Percentiles rank a stretch among this genome's conserved stretches.
These are phyloP conservation scores for Scheffersomyces coipomensis DNA, from an alignment of 805 yeast genomes.

Conservation along the genomic window DNA sequence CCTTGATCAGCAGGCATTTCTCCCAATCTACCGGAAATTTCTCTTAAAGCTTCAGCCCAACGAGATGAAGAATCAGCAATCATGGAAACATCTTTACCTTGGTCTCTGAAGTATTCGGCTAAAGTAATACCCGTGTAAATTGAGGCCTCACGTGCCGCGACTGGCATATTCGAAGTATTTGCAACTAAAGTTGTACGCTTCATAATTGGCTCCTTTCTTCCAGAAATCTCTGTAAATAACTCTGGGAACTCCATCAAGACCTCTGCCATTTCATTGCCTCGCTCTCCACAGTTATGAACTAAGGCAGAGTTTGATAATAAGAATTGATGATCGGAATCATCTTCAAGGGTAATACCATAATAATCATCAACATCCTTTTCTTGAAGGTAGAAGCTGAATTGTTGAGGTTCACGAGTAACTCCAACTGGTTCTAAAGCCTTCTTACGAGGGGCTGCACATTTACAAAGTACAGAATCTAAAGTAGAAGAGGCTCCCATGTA, in stretches of 20 bases:
- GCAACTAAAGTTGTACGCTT: constrained; percentile 99
- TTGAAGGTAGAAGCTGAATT: constrained; percentile 27
- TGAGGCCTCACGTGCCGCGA: constrained; percentile 99
- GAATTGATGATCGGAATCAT: constrained; percentile 41
- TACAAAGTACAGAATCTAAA: constrained; percentile 19
- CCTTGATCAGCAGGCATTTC: constrained; percentile 99
- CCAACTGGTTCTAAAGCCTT: constrained; percentile 7
- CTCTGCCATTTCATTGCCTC: constrained; percentile 99
- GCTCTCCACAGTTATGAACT: constrained; percentile 65
- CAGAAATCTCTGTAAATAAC: constrained; percentile 83
- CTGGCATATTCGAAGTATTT: constrained; percentile 99
- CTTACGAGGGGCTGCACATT: constrained; percentile 20
- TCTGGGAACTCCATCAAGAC: constrained; percentile 99
- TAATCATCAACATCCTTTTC: constrained; percentile 30
- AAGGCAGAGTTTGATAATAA: constrained; percentile 36
- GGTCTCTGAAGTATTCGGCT: constrained; percentile 99
- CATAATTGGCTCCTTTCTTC: constrained; percentile 98
- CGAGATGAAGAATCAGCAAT: constrained; percentile 99
- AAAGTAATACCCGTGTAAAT: constrained; percentile 98
- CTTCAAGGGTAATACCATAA: constrained; percentile 42
- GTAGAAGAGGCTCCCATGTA: constrained; percentile 19
- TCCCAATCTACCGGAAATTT: constrained; percentile 99
- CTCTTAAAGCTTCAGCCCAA: constrained; percentile 99
- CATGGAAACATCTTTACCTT: constrained; percentile 98
- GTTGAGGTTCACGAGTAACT: constrained; percentile 17